phyloP scores from a whole-genome alignment of 306 rosid species.

The Sophora flavescens region DNA sequence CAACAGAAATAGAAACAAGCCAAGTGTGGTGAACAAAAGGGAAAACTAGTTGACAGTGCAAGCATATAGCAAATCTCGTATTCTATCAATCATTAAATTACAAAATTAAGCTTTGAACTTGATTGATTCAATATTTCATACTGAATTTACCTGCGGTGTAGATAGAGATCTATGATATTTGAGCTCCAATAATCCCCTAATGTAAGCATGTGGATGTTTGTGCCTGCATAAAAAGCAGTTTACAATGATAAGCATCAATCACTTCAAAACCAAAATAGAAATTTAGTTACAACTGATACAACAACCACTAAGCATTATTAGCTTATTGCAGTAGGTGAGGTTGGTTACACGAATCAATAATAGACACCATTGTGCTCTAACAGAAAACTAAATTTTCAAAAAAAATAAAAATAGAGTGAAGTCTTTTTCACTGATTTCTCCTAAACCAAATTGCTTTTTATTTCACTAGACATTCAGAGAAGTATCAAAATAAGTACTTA shows the following conservation, averaged over 20 bases:
- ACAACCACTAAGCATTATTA: conserved; percentile 1
- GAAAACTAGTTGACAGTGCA: conserved; percentile 6
- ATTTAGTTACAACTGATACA: not conserved
- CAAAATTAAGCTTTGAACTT: conserved; percentile 16
- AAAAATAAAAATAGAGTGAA: not conserved
- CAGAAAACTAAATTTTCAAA: not conserved
- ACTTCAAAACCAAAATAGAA: conserved; percentile 8
- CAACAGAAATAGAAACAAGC: conserved; percentile 38
- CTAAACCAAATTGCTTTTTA: conserved; percentile 12
- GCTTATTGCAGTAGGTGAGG: not conserved
- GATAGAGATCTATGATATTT: conserved; percentile 86
- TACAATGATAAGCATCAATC: conserved; percentile 31
- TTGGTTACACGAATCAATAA: conserved; percentile 9
- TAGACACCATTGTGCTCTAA: not conserved
- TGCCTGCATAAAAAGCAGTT: conserved; percentile 62
- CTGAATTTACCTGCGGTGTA: conserved; percentile 78
- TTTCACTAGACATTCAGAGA: not conserved
- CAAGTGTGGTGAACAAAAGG: not conserved
- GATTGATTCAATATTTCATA: conserved; percentile 11
- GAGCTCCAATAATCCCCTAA: conserved; percentile 94
- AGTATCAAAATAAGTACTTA: conserved; percentile 29
- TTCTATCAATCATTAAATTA: conserved; percentile 27
- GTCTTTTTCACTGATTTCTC: conserved; percentile 5
- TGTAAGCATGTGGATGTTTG: conserved; percentile 84
- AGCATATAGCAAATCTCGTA: not conserved